Evolutionary conservation across 345 rosid genomes (phyloP).

Genomic region (Gossypium ekmanianum): DNA sequence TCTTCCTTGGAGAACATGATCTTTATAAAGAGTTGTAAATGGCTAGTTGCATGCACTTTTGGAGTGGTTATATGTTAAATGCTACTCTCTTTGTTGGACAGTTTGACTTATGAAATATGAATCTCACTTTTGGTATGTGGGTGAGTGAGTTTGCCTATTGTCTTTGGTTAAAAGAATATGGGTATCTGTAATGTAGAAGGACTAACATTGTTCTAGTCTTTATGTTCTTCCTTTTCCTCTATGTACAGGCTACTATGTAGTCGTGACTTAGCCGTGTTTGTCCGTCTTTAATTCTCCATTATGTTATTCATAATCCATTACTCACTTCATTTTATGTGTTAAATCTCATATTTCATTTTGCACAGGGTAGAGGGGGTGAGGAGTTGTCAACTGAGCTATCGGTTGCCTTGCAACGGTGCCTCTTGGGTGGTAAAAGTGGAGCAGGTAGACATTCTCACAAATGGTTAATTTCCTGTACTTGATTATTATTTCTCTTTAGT

Average conservation of each 20-base stretch:
- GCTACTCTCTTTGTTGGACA: background rate
- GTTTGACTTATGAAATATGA: background rate
- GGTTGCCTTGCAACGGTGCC: constrained; percentile 62
- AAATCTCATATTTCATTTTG: constrained; percentile 9
- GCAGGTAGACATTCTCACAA: constrained; percentile 46
- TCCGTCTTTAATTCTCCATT: background rate
- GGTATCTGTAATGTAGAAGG: background rate
- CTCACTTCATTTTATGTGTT: background rate
- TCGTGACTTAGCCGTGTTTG: background rate
- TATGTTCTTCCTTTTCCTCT: background rate
- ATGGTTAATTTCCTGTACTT: background rate
- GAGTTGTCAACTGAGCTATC: constrained; percentile 83
- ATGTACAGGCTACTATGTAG: background rate
- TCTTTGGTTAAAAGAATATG: background rate
- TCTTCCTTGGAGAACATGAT: constrained; percentile 3
- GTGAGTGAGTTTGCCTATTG: background rate
- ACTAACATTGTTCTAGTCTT: background rate
- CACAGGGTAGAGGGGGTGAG: constrained; percentile 92
- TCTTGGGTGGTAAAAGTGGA: constrained; percentile 87
- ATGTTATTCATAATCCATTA: background rate
- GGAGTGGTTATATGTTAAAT: background rate
- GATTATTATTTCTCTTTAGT: constrained; percentile 1
- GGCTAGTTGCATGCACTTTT: background rate
- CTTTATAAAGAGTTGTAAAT: constrained; percentile 1
- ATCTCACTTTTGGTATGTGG: background rate